Evolutionary conservation across 257 asterid species (phyloP), one percentile per base, ranked within the genome.

Genomic region (Penstemon eatonii): DNA sequence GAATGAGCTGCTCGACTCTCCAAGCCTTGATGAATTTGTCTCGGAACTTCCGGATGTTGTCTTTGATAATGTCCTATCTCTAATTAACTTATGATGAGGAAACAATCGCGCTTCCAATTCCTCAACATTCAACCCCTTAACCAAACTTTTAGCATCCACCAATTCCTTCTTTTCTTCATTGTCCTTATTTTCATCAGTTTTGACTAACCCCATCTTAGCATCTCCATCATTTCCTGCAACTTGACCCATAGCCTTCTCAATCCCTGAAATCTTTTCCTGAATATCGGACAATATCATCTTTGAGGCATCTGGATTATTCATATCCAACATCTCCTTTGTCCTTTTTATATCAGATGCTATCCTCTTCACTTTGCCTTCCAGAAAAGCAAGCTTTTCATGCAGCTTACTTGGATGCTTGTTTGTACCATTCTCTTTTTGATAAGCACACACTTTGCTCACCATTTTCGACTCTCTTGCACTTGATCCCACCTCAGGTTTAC

Each of bases 351-450:
- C 95, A 0, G 89, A 69, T 4, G 96, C 91, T 73, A 90, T 87
- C 77, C 89, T 81, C 78, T 82, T 85, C 73, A 90, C 96, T 70
- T 87, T 90, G 39, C 95, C 95, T 83, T 90, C 96, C 77, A 90
- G 70, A 74, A 79, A 83, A 0, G 95, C 93, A 68, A 90, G 96
- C 80, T 90, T 90, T 69, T 87, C 95, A 0, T 83, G 93, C 46
- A 90, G 80, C 75, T 87, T 84, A 71, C 91, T 87, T 0, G 86
- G 84, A 61, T 82, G 76, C 78, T 85, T 85, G 56, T 70, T 78
- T 36, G 47, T 66, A 25, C 78, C 59, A 67, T 75, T 80, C 69
- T 68, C 85, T 72, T 68, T 72, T 8, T 72, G 13, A 74, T 41
- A 51, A 73, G 51, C 60, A 60, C 72, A 65, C 0, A 73, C 79